Percentiles rank a stretch among this genome's conserved stretches.
These are phyloP conservation scores for Chaetomium olivaceum DNA, from an alignment of 2,329 filamentous ascomycete species.

Conservation along the genomic window DNA sequence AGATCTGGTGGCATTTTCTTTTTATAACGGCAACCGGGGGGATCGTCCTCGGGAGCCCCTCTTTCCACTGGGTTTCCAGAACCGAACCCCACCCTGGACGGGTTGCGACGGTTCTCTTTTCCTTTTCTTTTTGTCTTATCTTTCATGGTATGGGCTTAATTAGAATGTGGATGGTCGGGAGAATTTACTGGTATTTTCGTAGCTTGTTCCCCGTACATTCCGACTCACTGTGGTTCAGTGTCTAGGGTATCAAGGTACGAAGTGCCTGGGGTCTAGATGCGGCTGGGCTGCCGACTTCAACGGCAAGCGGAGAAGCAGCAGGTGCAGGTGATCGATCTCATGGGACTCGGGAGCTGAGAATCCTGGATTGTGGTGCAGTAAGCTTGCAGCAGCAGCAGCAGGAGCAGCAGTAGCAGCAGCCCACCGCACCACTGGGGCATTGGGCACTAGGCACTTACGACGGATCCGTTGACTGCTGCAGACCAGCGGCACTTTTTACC, in stretches of 20 bases:
- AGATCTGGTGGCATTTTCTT: constrained; percentile 19
- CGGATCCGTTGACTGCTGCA: constrained; percentile 4
- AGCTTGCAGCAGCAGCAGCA: not conserved
- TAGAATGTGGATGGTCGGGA: not conserved
- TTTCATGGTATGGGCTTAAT: not conserved
- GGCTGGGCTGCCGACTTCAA: not conserved
- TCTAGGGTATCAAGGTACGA: not conserved
- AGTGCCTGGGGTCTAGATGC: not conserved
- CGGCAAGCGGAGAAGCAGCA: not conserved
- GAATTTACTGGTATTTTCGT: not conserved
- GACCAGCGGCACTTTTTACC: not conserved
- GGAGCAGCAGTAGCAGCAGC: not conserved
- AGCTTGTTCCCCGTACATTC: not conserved
- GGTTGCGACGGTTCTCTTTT: not conserved
- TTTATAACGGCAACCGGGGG: constrained; percentile 20
- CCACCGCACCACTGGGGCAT: not conserved
- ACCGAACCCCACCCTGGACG: not conserved
- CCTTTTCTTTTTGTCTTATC: not conserved
- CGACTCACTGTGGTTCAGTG: not conserved
- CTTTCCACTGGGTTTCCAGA: not conserved
- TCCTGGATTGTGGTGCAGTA: not conserved
- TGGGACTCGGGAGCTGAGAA: constrained; percentile 6
- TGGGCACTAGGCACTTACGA: not conserved
- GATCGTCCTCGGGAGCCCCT: not conserved
- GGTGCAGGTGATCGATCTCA: constrained; percentile 2